Conservation (phyloP, 305 asterid species). For the Withania somnifera region DNA sequence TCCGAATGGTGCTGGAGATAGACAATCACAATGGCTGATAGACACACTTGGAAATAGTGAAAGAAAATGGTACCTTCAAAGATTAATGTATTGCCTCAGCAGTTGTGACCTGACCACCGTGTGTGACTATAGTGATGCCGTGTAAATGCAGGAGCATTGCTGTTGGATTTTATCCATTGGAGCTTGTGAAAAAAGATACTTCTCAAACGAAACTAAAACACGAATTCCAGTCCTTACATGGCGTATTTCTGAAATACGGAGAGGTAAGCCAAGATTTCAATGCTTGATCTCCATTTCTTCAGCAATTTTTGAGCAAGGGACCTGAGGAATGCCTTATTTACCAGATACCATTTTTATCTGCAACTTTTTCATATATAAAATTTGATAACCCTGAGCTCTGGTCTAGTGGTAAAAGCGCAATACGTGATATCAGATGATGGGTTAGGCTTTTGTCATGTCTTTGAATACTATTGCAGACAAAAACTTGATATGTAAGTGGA, state of each 20-base stretch:
- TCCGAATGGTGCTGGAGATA: slow-evolving; percentile 16
- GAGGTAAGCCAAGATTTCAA: slow-evolving; percentile 29
- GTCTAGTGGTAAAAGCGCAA: not conserved
- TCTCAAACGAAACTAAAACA: slow-evolving; percentile 7
- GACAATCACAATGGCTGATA: slow-evolving; percentile 35
- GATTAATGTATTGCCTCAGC: too few relatives aligned
- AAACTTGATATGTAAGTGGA: not conserved
- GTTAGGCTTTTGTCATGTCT: not conserved
- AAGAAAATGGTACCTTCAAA: slow-evolving; percentile 34
- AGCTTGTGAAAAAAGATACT: slow-evolving; percentile 16
- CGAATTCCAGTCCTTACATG: slow-evolving; percentile 11
- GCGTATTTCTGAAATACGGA: slow-evolving; percentile 28
- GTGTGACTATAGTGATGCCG: too few relatives aligned
- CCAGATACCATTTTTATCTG: not conserved
- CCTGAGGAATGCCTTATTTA: not conserved
- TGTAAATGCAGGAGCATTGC: too few relatives aligned
- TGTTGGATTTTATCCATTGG: not conserved
- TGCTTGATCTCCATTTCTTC: not conserved
- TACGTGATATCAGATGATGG: not conserved
- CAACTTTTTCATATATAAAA: not conserved
- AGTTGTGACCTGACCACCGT: too few relatives aligned
- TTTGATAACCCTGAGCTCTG: not conserved
- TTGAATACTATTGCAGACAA: not conserved
- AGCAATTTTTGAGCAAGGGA: not conserved
- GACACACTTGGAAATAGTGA: slow-evolving; percentile 33